Evolutionary conservation across 768 basidiomycete genomes (phyloP).

Genomic region (Boletus sp.): DNA sequence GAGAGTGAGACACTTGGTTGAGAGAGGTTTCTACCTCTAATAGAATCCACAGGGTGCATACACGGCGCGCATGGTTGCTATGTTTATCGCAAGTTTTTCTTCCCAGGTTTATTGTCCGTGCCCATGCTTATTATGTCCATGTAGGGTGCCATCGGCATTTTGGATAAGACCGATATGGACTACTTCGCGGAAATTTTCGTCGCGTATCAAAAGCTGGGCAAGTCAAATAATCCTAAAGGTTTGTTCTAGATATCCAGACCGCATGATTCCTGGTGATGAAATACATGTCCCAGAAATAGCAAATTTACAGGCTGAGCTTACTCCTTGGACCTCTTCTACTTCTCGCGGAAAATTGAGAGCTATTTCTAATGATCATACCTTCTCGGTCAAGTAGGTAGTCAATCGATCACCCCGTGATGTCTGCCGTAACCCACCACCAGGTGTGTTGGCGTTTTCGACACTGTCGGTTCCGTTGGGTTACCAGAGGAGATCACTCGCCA

Average conservation of each 20-base stretch:
- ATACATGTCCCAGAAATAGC: constrained; percentile 31
- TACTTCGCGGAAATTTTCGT: constrained; percentile 63
- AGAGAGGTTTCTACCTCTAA: neutral
- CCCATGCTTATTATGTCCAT: neutral
- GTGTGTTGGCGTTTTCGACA: constrained; percentile 74
- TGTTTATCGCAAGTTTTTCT: constrained; percentile 39
- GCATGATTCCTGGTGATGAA: neutral
- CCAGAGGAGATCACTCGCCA: constrained; percentile 58
- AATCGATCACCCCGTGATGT: neutral
- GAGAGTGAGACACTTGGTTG: constrained; percentile 40
- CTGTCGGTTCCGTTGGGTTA: constrained; percentile 69
- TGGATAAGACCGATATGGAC: constrained; percentile 71
- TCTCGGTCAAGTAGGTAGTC: constrained; percentile 57
- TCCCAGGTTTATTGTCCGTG: neutral
- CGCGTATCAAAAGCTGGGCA: constrained; percentile 59
- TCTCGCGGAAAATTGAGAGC: constrained; percentile 55
- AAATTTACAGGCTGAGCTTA: constrained; percentile 42
- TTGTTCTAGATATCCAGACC: neutral
- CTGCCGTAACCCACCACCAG: constrained; percentile 28
- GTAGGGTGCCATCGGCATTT: constrained; percentile 68
- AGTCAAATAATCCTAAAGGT: constrained; percentile 47
- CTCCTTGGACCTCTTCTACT: constrained; percentile 49
- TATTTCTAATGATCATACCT: constrained; percentile 42
- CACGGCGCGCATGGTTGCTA: constrained; percentile 70
- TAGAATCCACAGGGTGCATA: constrained; percentile 58